A percentile compares a stretch with the other conserved stretches of the same genome.
Evolutionary conservation across 2,329 filamentous ascomycete species (phyloP).

Genomic region (Mycosphaerelloides madeirae): DNA sequence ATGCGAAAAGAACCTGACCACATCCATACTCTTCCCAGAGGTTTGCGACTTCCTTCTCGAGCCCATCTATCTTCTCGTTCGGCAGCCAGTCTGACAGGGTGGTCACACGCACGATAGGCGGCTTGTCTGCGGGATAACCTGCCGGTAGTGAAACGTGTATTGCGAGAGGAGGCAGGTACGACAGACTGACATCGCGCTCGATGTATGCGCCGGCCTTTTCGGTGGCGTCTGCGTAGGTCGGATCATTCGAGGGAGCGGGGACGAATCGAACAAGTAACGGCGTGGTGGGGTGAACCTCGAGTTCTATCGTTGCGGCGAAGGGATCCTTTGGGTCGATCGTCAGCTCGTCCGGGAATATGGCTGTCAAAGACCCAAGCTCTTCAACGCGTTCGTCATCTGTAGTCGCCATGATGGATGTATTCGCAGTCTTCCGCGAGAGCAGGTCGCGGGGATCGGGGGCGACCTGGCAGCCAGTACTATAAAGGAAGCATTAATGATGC

Average conservation of each 20-base stretch:
- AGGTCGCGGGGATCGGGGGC: conserved; percentile 12
- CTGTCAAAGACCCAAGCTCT: conserved; percentile 55
- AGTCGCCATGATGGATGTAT: conserved; percentile 7
- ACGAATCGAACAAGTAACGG: conserved; percentile 42
- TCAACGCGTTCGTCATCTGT: conserved; percentile 53
- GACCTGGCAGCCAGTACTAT: conserved; percentile 23
- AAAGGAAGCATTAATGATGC: conserved; percentile 17
- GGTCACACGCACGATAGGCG: conserved; percentile 48
- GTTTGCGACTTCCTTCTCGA: conserved; percentile 44
- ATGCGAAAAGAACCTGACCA: conserved; percentile 54
- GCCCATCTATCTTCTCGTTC: conserved; percentile 36
- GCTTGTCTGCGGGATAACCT: conserved; percentile 51
- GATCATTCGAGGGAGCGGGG: conserved; percentile 6
- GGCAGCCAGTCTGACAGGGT: conserved; percentile 53
- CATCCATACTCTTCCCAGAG: conserved; percentile 59
- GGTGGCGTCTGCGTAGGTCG: conserved; percentile 9
- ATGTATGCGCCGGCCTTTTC: conserved; percentile 13
- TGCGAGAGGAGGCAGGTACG: conserved; percentile 53
- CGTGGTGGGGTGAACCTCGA: conserved; percentile 51
- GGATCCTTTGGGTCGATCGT: conserved; percentile 42
- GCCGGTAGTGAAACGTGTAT: conserved; percentile 51
- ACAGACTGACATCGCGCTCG: conserved; percentile 44
- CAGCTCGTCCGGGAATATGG: conserved; percentile 60
- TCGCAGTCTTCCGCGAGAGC: background rate
- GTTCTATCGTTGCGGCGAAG: conserved; percentile 50